Percentiles rank a stretch among this genome's conserved stretches.
Conservation (phyloP, 129 eudicot genomes). For the Chrysanthemum makinoi region DNA sequence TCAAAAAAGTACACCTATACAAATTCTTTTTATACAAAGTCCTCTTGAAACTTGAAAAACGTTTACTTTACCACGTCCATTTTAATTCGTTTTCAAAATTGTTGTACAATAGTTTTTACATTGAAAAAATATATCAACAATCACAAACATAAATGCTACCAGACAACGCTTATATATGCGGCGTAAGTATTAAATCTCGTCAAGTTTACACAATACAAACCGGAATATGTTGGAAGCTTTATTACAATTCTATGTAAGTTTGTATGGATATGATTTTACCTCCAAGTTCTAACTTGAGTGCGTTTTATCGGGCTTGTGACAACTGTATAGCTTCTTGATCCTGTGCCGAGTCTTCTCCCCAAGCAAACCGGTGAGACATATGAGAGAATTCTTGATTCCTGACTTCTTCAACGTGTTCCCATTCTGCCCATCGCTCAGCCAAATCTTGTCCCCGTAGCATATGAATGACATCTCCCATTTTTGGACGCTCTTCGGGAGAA, state of each 20-base stretch:
- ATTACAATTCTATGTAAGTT: slow-evolving; percentile 22
- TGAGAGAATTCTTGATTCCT: slow-evolving; percentile 52
- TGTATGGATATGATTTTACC: slow-evolving; percentile 5
- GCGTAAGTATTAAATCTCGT: no score
- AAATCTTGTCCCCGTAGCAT: slow-evolving; percentile 89
- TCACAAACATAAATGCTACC: no score
- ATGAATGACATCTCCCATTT: slow-evolving; percentile 77
- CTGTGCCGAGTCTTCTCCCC: slow-evolving; percentile 70
- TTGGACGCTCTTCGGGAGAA: slow-evolving; percentile 85
- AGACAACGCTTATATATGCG: no score
- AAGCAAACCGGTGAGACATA: slow-evolving; percentile 58
- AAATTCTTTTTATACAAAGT: no score
- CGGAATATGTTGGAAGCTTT: slow-evolving; percentile 9
- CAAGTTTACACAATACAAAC: background rate
- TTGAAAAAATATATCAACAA: no score
- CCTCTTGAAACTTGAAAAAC: no score
- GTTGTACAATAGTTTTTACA: no score
- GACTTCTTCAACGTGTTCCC: slow-evolving; percentile 65
- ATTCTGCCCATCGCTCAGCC: slow-evolving; percentile 86
- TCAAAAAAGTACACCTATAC: background rate
- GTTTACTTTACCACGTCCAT: no score
- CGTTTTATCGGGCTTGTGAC: slow-evolving; percentile 25
- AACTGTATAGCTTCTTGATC: slow-evolving; percentile 72
- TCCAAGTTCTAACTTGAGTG: background rate
- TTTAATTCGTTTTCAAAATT: no score